phyloP scores from a whole-genome alignment of 1,139 yeast genomes.

The Sugiyamaella novakii region DNA sequence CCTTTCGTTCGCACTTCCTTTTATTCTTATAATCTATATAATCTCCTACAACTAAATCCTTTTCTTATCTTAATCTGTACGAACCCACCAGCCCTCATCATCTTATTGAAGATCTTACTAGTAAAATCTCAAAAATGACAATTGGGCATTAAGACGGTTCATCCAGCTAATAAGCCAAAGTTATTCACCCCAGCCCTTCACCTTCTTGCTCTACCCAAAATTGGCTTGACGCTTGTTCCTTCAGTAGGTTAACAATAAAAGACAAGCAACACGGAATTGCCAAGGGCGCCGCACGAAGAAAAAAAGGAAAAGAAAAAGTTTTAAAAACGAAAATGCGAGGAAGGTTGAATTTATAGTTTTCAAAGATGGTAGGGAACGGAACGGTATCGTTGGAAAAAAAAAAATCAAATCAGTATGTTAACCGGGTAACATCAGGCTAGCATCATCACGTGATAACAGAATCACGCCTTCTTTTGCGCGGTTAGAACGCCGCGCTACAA shows the following conservation, averaged over 20 bases:
- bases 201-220: slow-evolving; percentile 54
- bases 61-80: slow-evolving; percentile 42
- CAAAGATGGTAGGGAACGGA: neutral
- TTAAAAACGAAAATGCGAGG: slow-evolving; percentile 12
- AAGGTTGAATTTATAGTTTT: slow-evolving; percentile 9
- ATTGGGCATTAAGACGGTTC: slow-evolving; percentile 64
- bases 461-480: too few relatives aligned
- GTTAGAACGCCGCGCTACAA: too few relatives aligned
- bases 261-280: slow-evolving; percentile 69
- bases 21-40: neutral
- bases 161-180: slow-evolving; percentile 39
- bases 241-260: slow-evolving; percentile 43
- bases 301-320: slow-evolving; percentile 34
- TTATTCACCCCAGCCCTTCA: slow-evolving; percentile 27
- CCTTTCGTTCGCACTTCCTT: too few relatives aligned
- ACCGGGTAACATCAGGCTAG: slow-evolving; percentile 1
- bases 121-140: slow-evolving; percentile 29
- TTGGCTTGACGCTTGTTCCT: slow-evolving; percentile 63
- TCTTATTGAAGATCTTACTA: slow-evolving; percentile 36
- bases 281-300: slow-evolving; percentile 69
- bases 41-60: too few relatives aligned
- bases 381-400: neutral
- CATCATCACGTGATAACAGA: slow-evolving; percentile 4
- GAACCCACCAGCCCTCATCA: slow-evolving; percentile 64
- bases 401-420: neutral